These are phyloP conservation scores for Termitomyces titanicus DNA, from an alignment of 768 basidiomycete genomes.

Conservation along the genomic window DNA sequence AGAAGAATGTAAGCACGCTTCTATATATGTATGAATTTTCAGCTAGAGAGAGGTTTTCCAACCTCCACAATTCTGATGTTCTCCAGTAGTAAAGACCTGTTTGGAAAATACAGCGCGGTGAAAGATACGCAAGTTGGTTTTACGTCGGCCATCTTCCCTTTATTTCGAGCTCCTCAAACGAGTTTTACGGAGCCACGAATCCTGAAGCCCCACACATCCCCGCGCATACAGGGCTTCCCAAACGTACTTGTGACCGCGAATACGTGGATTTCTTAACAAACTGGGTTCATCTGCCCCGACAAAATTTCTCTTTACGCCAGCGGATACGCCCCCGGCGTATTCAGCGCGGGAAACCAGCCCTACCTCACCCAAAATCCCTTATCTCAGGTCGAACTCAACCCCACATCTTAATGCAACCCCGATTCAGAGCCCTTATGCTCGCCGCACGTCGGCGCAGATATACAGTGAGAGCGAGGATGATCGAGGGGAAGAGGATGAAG, in stretches of 20 bases:
- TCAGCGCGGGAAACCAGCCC: conserved; percentile 14
- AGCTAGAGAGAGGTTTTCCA: neutral
- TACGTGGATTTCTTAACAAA: conserved; percentile 5
- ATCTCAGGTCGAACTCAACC: conserved; percentile 21
- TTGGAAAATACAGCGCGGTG: neutral
- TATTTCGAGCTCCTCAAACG: neutral
- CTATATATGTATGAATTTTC: neutral
- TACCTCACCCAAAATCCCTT: conserved; percentile 13
- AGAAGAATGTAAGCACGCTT: conserved; percentile 2
- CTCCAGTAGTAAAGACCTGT: neutral
- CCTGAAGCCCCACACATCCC: neutral
- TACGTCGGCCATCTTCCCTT: neutral
- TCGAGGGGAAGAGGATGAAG: conserved; percentile 23
- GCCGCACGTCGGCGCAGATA: conserved; percentile 21
- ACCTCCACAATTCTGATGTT: neutral
- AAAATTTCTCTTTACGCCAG: conserved; percentile 21
- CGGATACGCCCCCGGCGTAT: conserved; percentile 20
- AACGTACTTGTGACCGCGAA: conserved; percentile 5
- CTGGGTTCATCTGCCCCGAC: conserved; percentile 9
- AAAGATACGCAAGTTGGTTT: neutral
- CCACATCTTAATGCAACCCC: conserved; percentile 18
- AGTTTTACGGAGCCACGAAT: neutral
- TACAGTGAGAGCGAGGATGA: conserved; percentile 27
- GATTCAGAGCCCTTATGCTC: conserved; percentile 9
- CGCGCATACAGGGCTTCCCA: neutral